A percentile compares a stretch with the other conserved stretches of the same genome.
These are phyloP conservation scores for Podochytrium sp. DNA, from an alignment of 192 early-diverging fungal genomes.

Conservation along the genomic window DNA sequence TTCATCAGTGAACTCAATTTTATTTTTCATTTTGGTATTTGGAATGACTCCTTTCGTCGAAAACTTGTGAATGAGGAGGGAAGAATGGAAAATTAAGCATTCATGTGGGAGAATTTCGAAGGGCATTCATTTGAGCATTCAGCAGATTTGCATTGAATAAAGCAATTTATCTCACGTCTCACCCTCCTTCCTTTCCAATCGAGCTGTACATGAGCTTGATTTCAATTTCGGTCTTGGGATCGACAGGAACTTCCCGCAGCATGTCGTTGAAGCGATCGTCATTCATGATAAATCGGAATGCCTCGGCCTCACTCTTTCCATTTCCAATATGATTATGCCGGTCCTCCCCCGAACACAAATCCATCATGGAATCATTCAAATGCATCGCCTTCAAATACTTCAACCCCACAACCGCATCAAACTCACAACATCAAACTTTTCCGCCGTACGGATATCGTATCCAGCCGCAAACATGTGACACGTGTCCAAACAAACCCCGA, in stretches of 20 bases:
- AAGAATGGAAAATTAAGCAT: neutral
- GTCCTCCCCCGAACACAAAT: conserved; percentile 49
- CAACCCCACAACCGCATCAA: conserved; percentile 48
- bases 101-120: neutral
- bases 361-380: conserved; percentile 56
- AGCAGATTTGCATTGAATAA: neutral
- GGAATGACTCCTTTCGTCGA: neutral
- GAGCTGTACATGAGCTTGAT: conserved; percentile 38
- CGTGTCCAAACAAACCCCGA: conserved; percentile 66
- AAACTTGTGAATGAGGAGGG: neutral
- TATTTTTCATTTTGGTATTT: too few relatives aligned
- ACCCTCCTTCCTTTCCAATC: conserved; percentile 26
- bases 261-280: conserved; percentile 56
- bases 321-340: conserved; percentile 61
- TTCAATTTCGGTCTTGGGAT: conserved; percentile 40
- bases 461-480: conserved; percentile 63
- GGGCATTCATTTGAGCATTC: neutral
- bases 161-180: neutral
- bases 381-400: conserved; percentile 57
- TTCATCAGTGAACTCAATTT: too few relatives aligned
- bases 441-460: conserved; percentile 55
- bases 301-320: conserved; percentile 55
- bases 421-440: conserved; percentile 49
- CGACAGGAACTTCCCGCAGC: conserved; percentile 56
- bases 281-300: conserved; percentile 57